Evolutionary conservation across 2,329 filamentous ascomycete species (phyloP), one percentile per base, ranked within the genome.

Genomic region (Cytospora paraplurivora): DNA sequence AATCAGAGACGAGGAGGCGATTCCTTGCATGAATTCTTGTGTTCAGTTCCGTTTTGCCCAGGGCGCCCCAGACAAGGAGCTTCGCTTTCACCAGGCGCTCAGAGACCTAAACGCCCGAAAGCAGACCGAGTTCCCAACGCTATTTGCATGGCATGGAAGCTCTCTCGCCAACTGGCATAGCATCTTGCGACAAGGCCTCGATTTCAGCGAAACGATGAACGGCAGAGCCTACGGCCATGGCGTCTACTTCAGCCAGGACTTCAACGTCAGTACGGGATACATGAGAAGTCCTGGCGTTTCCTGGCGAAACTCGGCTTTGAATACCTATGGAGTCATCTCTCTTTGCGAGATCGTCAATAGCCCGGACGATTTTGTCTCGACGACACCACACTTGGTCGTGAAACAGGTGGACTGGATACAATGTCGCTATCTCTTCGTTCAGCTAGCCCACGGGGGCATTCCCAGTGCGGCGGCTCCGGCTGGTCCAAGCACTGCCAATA

Each of bases 21-120:
- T 95, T 3, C 78, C 77, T 32, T 88, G 88, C 0, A 50, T 66
- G 54, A 86, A 94, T 77, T 71, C 79, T 0, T 79, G 76, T 2
- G 80, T 91, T 62, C 93, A 97, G 73, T 97, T 97, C 70, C 85
- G 91, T 34, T 92, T 97, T 69, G 88, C 90, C 0, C 94, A 96
- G 79, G 93, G 93, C 10, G 89, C 92, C 0, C 92, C 92, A 0
- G 92, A 96, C 71, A 96, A 93, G 71, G 93, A 97, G 72, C 80
- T 88, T 38, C 82, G 85, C 1, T 97, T 97, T 71, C 77, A 87
- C 7, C 75, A 85, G 27, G 85, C 88, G 15, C 80, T 95, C 3
- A 78, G 80, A 44, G 71, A 76, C 6, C 19, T 33, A 4, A 35
- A 58, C n/a, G 8, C 15, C n/a, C 33, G 51, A n/a, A 44, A 3